Base-by-base conservation (phyloP, 768 basidiomycete species). In the Psilocybe cyanescens region DNA sequence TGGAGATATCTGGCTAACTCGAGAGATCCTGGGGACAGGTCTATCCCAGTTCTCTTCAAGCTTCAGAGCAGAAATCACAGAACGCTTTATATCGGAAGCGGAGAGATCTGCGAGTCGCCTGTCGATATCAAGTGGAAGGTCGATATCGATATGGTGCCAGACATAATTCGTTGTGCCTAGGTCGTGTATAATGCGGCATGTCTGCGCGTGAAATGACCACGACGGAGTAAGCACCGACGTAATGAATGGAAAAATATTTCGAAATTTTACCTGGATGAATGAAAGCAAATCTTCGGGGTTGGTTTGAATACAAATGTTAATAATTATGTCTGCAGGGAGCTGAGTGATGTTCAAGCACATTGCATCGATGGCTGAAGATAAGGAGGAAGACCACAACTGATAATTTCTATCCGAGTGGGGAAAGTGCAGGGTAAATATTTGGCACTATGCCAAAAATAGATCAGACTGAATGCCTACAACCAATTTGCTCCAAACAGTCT, bases 131-230 rank as follows among this genome's bases (percentile, higher is more conserved):
- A 81, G 69, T 54, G 85, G 81, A 30, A 87, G 68, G 66, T 81
- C 79, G 29, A 83, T 62, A 37, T 75, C 74, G 59, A 83, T 64
- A 33, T 77, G 76, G 70, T 83, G 86, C 85, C 86, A 87, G 37
- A 85, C 70, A 68, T 85, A 85, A 67, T 88, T 81, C 41, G 71
- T 71, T 49, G 76, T 77, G 8, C 78, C 79, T 41, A 83, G 78
- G 14, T 78, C 78, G 73, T 88, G 80, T 60, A 86, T 72, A 60
- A 74, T 81, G 81, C 86, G 87, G 79, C 85, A 85, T 70, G 83
- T 60, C 58, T 57, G 56, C 55, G 55, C 57, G 63, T 59, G 57
- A 29, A 56, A 50, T 48, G 47, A 50, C 41, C 46, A 47, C 57
- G 51, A 44, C 33, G 11, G 45, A 61, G 30, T 53, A 16, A 54